Evolutionary conservation across 2,329 filamentous ascomycete genomes (phyloP), one percentile per base, ranked within the genome.

Genomic region (Colletotrichum agaves): DNA sequence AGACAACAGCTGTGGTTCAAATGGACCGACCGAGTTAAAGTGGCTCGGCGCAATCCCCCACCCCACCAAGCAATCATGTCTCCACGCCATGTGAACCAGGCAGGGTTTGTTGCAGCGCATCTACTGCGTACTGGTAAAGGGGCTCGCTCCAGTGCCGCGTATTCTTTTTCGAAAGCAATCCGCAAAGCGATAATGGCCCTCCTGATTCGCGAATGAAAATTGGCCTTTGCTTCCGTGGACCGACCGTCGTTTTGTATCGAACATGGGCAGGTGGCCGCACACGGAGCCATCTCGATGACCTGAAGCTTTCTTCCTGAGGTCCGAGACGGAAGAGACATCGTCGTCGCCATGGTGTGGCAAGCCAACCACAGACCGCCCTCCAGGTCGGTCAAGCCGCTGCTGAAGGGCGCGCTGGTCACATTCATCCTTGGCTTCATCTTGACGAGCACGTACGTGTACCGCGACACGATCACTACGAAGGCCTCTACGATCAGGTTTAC

Each of bases 401-500:
- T 68, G 13, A 68, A 68, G 19, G 47, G 61, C 12, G 61, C 59
- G 17, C 46, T 69, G 23, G 62, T 17, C n/a, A 41, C 44, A 31
- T 69, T 67, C 46, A 41, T 62, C 39, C 33, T 67, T 23, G 53
- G 59, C 12, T 23, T 70, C 37, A 19, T 67, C 39, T 53, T 70
- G 56, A 67, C 63, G 33, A 70, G 67, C 59, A 50, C 47, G 53
- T 70, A 67, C 53, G 43, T 71, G 33, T 71, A 69, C 50, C 67
- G 67, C 67, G 69, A 69, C 27, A 68, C 66, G 1, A 70, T 70
- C 52, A 56, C 47, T 15, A 49, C 23, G 21, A 56, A 56, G 19
- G 67, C 58, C 23, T 61, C 62, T 37, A 67, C 43, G 19, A 57
- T 67, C 52, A 69, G 61, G 37, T 67, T 69, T 44, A 69, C 63